Base-by-base conservation (phyloP, 306 rosid species). In the Gynostemma pentaphyllum region DNA sequence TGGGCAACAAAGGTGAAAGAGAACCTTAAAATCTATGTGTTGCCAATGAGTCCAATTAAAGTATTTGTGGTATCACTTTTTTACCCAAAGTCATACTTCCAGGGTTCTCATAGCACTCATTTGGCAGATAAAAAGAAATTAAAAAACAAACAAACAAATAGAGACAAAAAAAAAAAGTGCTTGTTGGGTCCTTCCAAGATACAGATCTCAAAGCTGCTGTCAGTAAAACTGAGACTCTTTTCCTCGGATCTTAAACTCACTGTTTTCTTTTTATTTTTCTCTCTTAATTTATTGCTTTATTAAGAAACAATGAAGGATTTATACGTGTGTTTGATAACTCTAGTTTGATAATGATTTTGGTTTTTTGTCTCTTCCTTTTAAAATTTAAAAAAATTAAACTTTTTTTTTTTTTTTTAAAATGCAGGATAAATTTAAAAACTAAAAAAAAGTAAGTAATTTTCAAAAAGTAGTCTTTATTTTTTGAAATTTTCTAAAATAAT, bases 141-240 rank as follows among this genome's bases (percentile, higher is more conserved):
- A n/a, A n/a, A n/a, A n/a, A n/a, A n/a, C n/a, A 52, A 39, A 29
- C 52, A 52, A 68, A 68, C 65, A 36, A 36, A 5, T 36, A 27
- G 21, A 37, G 65, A 59, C 66, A 60, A 52, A 37, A 60, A 9
- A 10, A 39, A 37, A 60, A 59, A 57, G 11, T 18, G 18, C 32
- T 59, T 21, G 65, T 60, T 39, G 66, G 65, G 48, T 21, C 66
- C 66, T 60, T 60, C 48, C 29, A 60, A 60, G 34, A 39, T 60
- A 13, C 48, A 60, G 14, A 39, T 39, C 47, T 59, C 65, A 59
- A 59, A 59, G 47, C 47, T 36, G 5, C 16, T 57, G 64, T 57
- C 64, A 57, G 64, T 57, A 19, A 36, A 55, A 34, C 45, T 19
- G 28, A 54, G 28, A 27, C 7, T 12, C 47, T 60, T 40, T 60